These are phyloP conservation scores for Ascochyta viciae-villosae DNA, from an alignment of 2,329 filamentous ascomycete genomes.

Conservation along the genomic window DNA sequence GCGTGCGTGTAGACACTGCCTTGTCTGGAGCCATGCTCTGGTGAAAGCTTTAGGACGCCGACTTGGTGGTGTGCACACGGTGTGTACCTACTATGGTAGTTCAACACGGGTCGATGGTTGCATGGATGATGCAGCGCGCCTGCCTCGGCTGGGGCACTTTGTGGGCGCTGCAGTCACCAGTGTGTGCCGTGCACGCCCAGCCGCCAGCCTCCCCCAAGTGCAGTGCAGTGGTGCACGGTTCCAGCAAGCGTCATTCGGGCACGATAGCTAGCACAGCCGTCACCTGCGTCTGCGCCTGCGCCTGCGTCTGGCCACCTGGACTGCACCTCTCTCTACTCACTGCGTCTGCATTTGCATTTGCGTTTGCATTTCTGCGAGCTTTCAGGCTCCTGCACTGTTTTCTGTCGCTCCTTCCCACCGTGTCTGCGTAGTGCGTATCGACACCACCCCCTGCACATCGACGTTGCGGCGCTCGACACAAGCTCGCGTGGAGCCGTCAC, in stretches of 20 bases:
- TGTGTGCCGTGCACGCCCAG: slow-evolving; percentile 6
- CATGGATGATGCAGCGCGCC: slow-evolving; percentile 10
- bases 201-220: slow-evolving; percentile 10
- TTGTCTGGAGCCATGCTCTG: neutral
- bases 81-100: no score
- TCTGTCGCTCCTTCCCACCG: slow-evolving; percentile 5
- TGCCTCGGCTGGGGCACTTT: slow-evolving; percentile 16
- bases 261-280: slow-evolving; percentile 19
- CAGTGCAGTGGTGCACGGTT: slow-evolving; percentile 8
- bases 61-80: neutral
- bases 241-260: slow-evolving; percentile 19
- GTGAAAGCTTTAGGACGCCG: neutral
- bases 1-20: neutral
- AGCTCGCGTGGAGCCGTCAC: slow-evolving; percentile 29
- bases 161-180: neutral
- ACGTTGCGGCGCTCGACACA: slow-evolving; percentile 4
- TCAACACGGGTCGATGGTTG: neutral
- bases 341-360: neutral
- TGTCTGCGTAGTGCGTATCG: neutral
- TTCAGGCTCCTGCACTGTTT: neutral
- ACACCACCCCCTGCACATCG: neutral
- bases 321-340: slow-evolving; percentile 3
- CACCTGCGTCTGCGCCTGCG: neutral
- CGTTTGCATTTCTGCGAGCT: neutral
- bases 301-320: slow-evolving; percentile 15